Evolutionary conservation across 2,329 filamentous ascomycete genomes (phyloP).

Genomic region (Ophiostoma sp.): DNA sequence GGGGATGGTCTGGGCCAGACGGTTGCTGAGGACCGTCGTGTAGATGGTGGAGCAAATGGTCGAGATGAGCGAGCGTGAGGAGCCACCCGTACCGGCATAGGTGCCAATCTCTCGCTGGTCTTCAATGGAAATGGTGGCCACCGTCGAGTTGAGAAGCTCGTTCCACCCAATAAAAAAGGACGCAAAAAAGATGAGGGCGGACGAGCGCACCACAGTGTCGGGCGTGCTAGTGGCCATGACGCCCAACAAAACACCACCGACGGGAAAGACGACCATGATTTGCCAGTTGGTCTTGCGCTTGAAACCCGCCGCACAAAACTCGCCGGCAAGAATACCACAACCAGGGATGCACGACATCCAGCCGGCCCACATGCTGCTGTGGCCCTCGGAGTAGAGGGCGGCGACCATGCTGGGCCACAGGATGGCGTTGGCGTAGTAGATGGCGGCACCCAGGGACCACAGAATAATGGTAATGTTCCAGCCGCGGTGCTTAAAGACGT

Average conservation of each 20-base stretch:
- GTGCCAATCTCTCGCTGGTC: constrained; percentile 41
- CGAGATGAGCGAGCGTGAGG: constrained; percentile 40
- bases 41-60: constrained; percentile 41
- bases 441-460: constrained; percentile 39
- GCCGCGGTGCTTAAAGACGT: constrained; percentile 38
- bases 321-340: constrained; percentile 34
- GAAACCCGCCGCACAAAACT: constrained; percentile 34
- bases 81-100: constrained; percentile 39
- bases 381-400: constrained; percentile 36
- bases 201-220: constrained; percentile 34
- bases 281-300: constrained; percentile 35
- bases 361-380: constrained; percentile 31
- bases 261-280: constrained; percentile 38
- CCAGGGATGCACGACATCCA: constrained; percentile 35
- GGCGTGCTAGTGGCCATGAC: constrained; percentile 36
- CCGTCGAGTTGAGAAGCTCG: constrained; percentile 40
- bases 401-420: constrained; percentile 41
- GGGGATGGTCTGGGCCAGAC: constrained; percentile 36
- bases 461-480: constrained; percentile 39
- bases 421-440: constrained; percentile 43
- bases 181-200: constrained; percentile 36
- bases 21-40: constrained; percentile 38
- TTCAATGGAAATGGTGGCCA: constrained; percentile 38
- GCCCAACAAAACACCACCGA: constrained; percentile 37
- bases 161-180: constrained; percentile 41